phyloP scores from a whole-genome alignment of 805 yeast species.

The Kockiozyma suomiensis region DNA sequence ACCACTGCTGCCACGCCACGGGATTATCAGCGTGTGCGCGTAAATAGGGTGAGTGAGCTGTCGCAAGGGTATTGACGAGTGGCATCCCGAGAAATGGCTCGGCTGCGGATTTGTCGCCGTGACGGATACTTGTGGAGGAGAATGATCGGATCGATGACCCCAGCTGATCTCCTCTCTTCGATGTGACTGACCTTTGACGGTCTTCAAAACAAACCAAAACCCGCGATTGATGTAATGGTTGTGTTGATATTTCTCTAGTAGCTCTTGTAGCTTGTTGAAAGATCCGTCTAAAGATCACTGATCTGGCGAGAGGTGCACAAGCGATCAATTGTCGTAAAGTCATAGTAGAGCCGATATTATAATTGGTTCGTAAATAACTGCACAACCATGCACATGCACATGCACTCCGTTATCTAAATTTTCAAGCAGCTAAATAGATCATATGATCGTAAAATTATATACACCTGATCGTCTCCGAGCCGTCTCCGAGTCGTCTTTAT shows the following conservation, averaged over 20 bases:
- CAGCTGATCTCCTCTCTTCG: neutral
- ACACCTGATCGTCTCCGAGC: neutral
- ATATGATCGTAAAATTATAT: neutral
- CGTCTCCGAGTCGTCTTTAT: neutral
- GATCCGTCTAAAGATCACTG: neutral
- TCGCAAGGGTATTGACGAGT: constrained; percentile 26
- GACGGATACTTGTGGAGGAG: neutral
- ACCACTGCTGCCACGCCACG: constrained; percentile 47
- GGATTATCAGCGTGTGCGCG: constrained; percentile 38
- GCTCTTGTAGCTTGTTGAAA: neutral
- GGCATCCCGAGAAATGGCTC: constrained; percentile 29
- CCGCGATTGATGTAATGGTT: neutral
- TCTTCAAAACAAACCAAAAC: no score
- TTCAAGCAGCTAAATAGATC: neutral
- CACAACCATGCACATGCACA: no score
- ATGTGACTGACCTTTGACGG: no score
- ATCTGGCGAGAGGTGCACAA: neutral
- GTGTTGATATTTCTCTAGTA: neutral
- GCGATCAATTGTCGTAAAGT: neutral
- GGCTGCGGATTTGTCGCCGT: neutral
- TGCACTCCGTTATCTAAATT: no score
- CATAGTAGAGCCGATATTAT: neutral
- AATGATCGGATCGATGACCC: neutral
- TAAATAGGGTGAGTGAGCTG: constrained; percentile 29
- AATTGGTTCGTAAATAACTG: no score